Base-by-base conservation (phyloP, 345 rosid genomes). In the Raphanus sativus region DNA sequence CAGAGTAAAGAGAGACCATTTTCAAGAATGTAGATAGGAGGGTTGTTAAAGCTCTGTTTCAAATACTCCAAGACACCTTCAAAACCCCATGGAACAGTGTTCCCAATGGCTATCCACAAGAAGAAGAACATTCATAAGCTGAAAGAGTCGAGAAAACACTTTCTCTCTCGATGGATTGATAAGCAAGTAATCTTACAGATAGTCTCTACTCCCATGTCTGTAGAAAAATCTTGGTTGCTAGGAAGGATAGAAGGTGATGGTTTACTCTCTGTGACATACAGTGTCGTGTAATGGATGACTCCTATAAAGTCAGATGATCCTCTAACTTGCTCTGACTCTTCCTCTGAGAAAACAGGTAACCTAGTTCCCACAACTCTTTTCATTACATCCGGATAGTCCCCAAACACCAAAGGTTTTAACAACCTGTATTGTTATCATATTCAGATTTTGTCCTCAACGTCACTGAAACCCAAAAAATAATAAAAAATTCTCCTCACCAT, bases 371-470 rank as follows among this genome's bases (percentile, higher is more conserved):
- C 83, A 38, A 26, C 85, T 68, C 78, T 81, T 81, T 88, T 90
- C 96, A 91, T 88, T 65, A 28, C 73, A 42, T 81, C 77, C 0
- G 98, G 97, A 76, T 91, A 91, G 58, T 94, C 94, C 8, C 98
- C 96, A 75, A 73, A 86, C 16, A 87, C 75, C 83, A 91, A 71
- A 3, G 97, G 96, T 76, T 89, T 70, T 24, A 82, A 56, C 67
- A 87, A 66, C 96, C 96, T 93, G 12, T 1, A 34, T 30, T 33
- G 21, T 26, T 26, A 8, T 59, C 34, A 42, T 8, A 25, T 8
- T 25, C 65, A 52, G 56, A 40, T 28, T 38, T 70, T 55, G 21
- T 68, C 60, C 3, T 54, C 24, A 63, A 33, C 9, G 50, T 50
- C 45, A 56, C 2, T 30, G 0, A 62, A 54, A 36, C 13, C 13